A percentile compares a stretch with the other conserved stretches of the same genome.
These are phyloP conservation scores for Exutisphaerella laricina DNA, from an alignment of 2,329 filamentous ascomycete species.

Conservation along the genomic window DNA sequence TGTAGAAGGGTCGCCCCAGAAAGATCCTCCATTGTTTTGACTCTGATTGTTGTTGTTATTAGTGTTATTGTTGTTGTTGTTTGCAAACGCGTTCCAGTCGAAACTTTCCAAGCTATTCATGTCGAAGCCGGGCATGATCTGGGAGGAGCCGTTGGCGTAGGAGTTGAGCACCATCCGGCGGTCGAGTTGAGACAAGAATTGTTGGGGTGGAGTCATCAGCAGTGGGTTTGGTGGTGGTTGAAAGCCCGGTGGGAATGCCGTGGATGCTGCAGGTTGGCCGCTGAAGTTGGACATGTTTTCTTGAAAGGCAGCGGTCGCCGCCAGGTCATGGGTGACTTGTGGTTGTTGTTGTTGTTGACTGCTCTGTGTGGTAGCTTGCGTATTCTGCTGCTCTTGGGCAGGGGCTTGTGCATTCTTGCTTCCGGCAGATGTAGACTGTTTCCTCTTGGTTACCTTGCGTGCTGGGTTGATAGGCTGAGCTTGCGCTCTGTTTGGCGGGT, in stretches of 20 bases:
- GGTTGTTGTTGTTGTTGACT: constrained; percentile 24
- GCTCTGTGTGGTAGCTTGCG: neutral
- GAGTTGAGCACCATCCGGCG: constrained; percentile 70
- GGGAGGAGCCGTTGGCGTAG: constrained; percentile 46
- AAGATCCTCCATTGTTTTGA: too few species aligned
- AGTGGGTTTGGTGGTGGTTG: constrained; percentile 28
- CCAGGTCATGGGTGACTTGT: constrained; percentile 22
- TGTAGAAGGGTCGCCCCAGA: constrained; percentile 45
- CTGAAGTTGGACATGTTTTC: constrained; percentile 28
- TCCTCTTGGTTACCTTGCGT: constrained; percentile 28
- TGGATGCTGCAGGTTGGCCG: constrained; percentile 49
- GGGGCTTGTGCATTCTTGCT: constrained; percentile 11
- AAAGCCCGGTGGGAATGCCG: constrained; percentile 35
- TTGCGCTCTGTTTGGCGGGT: constrained; percentile 48
- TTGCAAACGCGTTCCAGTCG: constrained; percentile 25
- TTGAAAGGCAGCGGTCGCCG: constrained; percentile 11
- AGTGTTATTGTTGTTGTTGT: constrained; percentile 12
- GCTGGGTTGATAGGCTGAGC: constrained; percentile 14
- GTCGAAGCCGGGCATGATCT: constrained; percentile 10
- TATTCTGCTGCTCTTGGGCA: constrained; percentile 14
- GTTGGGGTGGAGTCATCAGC: constrained; percentile 29
- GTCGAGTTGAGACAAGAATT: constrained; percentile 63
- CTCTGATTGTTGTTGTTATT: constrained; percentile 15
- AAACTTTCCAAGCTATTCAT: constrained; percentile 24
- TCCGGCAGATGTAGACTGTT: constrained; percentile 28